These are phyloP conservation scores for Lipomyces kockii DNA, from an alignment of 805 yeast species.

Conservation along the genomic window DNA sequence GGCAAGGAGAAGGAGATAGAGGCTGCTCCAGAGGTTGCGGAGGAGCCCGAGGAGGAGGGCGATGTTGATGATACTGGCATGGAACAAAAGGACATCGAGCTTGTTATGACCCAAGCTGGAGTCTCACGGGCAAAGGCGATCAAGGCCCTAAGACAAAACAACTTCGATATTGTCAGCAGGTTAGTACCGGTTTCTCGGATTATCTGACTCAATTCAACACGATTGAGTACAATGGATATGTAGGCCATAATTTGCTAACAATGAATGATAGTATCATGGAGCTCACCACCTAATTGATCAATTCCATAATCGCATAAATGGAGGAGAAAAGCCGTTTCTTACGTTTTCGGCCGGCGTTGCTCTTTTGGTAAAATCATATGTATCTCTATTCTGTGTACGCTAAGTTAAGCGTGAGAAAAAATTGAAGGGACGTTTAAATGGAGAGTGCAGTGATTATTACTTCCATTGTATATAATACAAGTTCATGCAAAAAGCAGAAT, in stretches of 20 bases:
- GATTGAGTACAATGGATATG: neutral
- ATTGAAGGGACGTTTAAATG: neutral
- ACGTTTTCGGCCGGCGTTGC: neutral
- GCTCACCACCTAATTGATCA: conserved; percentile 44
- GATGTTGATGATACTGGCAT: conserved; percentile 87
- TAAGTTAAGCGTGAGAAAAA: neutral
- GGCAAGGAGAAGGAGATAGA: conserved; percentile 55
- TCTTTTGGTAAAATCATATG: neutral
- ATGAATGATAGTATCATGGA: conserved; percentile 68
- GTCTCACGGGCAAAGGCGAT: conserved; percentile 89
- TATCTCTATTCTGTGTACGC: neutral
- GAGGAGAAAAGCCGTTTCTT: neutral
- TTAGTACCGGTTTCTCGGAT: neutral
- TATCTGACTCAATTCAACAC: neutral
- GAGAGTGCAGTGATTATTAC: neutral
- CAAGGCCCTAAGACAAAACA: conserved; percentile 84
- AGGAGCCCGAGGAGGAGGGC: conserved; percentile 62
- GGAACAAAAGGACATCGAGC: conserved; percentile 77
- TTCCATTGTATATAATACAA: neutral
- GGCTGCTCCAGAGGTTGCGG: conserved; percentile 54
- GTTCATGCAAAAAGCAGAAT: neutral
- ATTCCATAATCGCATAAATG: neutral
- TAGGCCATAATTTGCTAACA: neutral
- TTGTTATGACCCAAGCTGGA: conserved; percentile 89
- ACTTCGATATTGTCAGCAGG: conserved; percentile 90